Conservation (phyloP, 345 rosid genomes). For the Arabidopsis arenosa region DNA sequence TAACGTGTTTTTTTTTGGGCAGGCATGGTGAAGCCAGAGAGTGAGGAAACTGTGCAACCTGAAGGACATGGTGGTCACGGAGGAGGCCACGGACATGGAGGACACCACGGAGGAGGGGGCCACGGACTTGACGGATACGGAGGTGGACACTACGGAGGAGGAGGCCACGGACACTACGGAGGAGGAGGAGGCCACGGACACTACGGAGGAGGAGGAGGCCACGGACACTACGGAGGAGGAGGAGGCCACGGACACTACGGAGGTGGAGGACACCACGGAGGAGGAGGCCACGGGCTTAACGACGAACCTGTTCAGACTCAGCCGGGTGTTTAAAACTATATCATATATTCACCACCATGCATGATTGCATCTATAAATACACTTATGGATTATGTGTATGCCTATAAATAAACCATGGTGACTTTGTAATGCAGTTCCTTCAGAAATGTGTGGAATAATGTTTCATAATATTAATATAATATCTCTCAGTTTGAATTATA, state of each 20-base stretch:
- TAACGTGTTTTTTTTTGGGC: neutral
- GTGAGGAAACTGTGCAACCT: slow-evolving; percentile 26
- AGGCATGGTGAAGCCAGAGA: neutral
- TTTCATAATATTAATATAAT: slow-evolving; percentile 1
- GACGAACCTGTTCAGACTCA: slow-evolving; percentile 23
- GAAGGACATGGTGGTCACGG: neutral
- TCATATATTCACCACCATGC: neutral
- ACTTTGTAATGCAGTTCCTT: too few species aligned
- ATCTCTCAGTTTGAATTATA: slow-evolving; percentile 11
- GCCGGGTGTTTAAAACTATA: slow-evolving; percentile 23
- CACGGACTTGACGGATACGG: neutral
- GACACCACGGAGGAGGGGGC: neutral
- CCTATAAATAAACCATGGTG: neutral
- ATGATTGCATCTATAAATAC: neutral
- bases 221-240: neutral
- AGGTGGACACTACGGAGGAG: slow-evolving; percentile 4
- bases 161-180: neutral
- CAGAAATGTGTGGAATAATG: slow-evolving; percentile 15
- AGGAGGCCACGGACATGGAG: neutral
- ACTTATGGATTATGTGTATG: neutral
- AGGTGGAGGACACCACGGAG: too few species aligned
- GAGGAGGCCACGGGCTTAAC: neutral
- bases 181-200: neutral
- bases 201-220: neutral
- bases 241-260: neutral